Conservation (phyloP, 306 rosid species). For the Rosa lucieae region DNA sequence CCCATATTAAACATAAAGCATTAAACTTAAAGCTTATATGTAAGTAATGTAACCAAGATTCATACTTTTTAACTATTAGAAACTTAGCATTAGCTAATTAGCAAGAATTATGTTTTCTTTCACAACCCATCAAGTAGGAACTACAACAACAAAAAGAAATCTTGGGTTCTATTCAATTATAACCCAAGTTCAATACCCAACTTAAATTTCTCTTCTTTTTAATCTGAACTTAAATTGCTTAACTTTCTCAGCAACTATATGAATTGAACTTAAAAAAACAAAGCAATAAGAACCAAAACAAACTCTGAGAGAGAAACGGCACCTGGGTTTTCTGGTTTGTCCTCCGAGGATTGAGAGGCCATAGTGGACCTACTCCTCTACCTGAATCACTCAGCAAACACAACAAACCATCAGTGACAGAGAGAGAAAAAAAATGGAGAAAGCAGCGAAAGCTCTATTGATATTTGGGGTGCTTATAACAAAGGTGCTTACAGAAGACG, state of each 20-base stretch:
- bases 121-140: not conserved
- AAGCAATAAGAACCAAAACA: not conserved
- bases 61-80: not conserved
- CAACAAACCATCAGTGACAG: not conserved
- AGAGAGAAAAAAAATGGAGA: not conserved
- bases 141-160: not conserved
- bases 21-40: not conserved
- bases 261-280: not conserved
- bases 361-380: constrained; percentile 31
- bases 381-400: constrained; percentile 21
- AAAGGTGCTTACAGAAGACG: constrained; percentile 9
- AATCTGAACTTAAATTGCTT: not conserved
- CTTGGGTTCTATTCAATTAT: not conserved
- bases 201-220: not conserved
- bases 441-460: not conserved
- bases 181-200: not conserved
- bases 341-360: constrained; percentile 47
- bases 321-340: constrained; percentile 51
- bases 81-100: not conserved
- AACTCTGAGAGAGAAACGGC: not conserved
- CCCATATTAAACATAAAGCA: not conserved
- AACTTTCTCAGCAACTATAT: not conserved
- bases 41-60: not conserved
- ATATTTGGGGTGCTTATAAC: not conserved
- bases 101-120: not conserved